phyloP scores from a whole-genome alignment of 352 stramenopile species.

The Elongisporangium prolatum region DNA sequence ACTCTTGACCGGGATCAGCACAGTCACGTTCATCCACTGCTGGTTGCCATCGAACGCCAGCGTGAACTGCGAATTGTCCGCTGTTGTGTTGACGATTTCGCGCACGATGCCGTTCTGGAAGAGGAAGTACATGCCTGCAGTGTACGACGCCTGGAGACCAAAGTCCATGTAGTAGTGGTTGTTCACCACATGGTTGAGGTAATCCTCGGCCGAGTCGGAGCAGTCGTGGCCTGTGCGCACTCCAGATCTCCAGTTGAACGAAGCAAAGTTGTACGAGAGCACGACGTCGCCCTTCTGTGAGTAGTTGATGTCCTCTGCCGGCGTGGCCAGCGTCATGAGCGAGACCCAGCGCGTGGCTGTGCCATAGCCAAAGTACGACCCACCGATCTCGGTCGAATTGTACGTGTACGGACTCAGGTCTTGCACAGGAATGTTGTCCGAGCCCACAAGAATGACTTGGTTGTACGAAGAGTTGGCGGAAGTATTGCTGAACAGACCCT shows the following conservation, averaged over 20 bases:
- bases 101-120: conserved; percentile 46
- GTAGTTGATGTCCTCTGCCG: conserved; percentile 9
- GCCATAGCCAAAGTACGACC: conserved; percentile 8
- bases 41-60: not conserved
- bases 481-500: conserved; percentile 9
- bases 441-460: conserved; percentile 21
- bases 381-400: not conserved
- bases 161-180: conserved; percentile 43
- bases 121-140: conserved; percentile 40
- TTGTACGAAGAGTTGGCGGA: conserved; percentile 4
- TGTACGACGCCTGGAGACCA: conserved; percentile 47
- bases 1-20: not conserved
- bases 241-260: conserved; percentile 12
- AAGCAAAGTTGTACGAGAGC: conserved; percentile 20
- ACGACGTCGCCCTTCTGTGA: conserved; percentile 26
- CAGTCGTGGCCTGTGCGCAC: conserved; percentile 23
- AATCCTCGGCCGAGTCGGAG: conserved; percentile 32
- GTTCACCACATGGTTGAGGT: conserved; percentile 24
- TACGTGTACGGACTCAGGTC: conserved; percentile 24
- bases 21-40: not conserved
- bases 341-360: conserved; percentile 33
- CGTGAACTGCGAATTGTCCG: not conserved
- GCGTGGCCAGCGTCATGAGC: conserved; percentile 28
- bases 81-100: conserved; percentile 4
- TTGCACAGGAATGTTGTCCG: conserved; percentile 24